Evolutionary conservation across 495 filamentous ascomycete genomes (phyloP).

Genomic region (Staphylotrichum longicolle): DNA sequence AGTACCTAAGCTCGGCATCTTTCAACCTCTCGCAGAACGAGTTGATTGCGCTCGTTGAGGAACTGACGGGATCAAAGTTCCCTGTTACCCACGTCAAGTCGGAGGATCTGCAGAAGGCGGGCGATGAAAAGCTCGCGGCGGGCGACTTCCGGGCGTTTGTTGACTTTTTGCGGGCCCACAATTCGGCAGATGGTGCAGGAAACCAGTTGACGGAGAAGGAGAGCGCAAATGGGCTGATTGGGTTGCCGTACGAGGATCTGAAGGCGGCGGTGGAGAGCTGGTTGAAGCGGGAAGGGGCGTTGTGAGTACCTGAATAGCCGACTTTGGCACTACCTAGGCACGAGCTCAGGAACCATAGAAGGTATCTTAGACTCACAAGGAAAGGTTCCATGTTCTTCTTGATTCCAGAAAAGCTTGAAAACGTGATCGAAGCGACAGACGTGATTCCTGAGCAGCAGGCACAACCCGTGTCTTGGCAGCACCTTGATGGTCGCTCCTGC

Average conservation of each 20-base stretch:
- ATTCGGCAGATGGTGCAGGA: constrained; percentile 48
- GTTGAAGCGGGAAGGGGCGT: constrained; percentile 19
- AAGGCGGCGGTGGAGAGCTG: constrained; percentile 21
- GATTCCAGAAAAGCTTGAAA: too few species aligned
- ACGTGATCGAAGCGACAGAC: too few species aligned
- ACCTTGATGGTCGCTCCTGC: constrained; percentile 5
- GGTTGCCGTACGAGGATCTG: constrained; percentile 28
- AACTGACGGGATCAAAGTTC: constrained; percentile 45
- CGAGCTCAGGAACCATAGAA: too few species aligned
- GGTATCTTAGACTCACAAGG: too few species aligned
- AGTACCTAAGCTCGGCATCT: constrained; percentile 48
- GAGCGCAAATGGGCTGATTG: constrained; percentile 27
- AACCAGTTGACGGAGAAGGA: constrained; percentile 37
- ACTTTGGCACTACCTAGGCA: too few species aligned
- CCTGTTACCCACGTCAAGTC: constrained; percentile 37
- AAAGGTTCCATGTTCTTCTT: too few species aligned
- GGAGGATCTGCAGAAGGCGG: constrained; percentile 43
- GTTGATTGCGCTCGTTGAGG: constrained; percentile 50
- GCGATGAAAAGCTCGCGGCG: constrained; percentile 44
- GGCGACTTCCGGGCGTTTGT: constrained; percentile 46
- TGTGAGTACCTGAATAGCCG: neutral
- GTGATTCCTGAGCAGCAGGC: too few species aligned
- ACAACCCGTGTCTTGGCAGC: neutral
- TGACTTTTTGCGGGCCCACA: constrained; percentile 36
- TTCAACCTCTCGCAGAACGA: constrained; percentile 56